phyloP scores from a whole-genome alignment of 1,139 yeast species.

The Taphrina communis region DNA sequence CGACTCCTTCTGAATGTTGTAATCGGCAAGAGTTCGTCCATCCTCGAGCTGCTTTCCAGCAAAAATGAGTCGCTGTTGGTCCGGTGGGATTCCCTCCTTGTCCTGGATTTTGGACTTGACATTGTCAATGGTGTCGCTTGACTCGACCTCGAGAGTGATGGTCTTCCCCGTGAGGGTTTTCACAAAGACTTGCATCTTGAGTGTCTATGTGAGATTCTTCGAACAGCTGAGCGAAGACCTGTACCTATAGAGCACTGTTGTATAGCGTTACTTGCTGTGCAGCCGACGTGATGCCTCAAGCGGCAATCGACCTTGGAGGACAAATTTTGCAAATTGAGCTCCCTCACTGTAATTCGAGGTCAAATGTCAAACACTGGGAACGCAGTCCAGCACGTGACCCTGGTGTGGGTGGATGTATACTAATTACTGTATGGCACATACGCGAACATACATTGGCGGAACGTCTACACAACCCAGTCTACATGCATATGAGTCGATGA shows the following conservation, averaged over 20 bases:
- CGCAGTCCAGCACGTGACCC: constrained; percentile 22
- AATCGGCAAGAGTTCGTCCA: constrained; percentile 89
- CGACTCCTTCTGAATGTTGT: constrained; percentile 94
- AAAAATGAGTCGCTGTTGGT: constrained; percentile 89
- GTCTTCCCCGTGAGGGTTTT: constrained; percentile 88
- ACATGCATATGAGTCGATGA: too few species aligned
- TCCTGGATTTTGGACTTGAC: constrained; percentile 93
- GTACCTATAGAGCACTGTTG: background rate
- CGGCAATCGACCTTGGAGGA: background rate
- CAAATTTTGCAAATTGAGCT: constrained; percentile 14
- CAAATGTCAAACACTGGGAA: constrained; percentile 5
- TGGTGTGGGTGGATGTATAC: too few species aligned
- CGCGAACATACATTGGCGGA: too few species aligned
- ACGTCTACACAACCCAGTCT: too few species aligned
- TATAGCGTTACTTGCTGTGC: background rate
- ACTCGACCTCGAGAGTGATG: constrained; percentile 92
- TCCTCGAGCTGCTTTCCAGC: constrained; percentile 96
- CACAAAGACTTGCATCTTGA: constrained; percentile 59
- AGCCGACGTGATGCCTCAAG: constrained; percentile 5
- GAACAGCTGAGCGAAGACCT: background rate
- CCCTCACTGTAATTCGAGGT: background rate
- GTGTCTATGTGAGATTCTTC: constrained; percentile 8
- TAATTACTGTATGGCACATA: too few species aligned
- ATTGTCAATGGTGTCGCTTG: constrained; percentile 92
- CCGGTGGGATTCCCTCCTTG: constrained; percentile 95